A percentile compares a stretch with the other conserved stretches of the same genome.
Conservation (phyloP, 1,139 yeast species). For the Pichia sp. region DNA sequence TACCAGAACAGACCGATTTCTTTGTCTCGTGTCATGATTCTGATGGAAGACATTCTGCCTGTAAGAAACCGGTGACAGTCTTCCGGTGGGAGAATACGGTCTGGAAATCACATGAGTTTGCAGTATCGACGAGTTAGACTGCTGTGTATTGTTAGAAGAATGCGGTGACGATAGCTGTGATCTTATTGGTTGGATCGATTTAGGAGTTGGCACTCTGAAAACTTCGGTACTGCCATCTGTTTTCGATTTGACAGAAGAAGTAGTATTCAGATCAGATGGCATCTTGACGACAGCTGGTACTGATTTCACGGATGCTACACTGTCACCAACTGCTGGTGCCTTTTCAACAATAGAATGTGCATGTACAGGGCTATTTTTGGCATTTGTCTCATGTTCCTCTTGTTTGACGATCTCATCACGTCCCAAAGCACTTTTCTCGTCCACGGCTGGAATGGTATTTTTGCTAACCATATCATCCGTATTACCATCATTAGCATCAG, state of each 20-base stretch:
- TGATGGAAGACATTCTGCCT: constrained; percentile 9
- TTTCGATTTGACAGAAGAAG: too few species aligned
- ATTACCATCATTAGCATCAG: background rate
- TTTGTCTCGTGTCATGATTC: constrained; percentile 16
- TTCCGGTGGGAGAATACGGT: constrained; percentile 5
- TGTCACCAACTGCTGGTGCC: too few species aligned
- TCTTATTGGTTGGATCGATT: background rate
- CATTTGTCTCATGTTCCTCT: background rate
- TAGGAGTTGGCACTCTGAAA: constrained; percentile 3
- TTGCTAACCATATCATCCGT: too few species aligned
- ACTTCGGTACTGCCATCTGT: background rate
- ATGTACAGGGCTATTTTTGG: too few species aligned
- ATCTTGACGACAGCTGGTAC: too few species aligned
- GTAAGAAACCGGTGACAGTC: constrained; percentile 9
- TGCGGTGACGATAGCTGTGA: too few species aligned
- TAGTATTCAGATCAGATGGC: too few species aligned
- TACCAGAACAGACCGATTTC: constrained; percentile 29
- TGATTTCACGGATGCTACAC: too few species aligned
- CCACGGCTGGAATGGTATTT: background rate
- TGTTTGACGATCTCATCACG: background rate
- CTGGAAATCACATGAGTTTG: background rate
- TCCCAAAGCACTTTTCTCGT: too few species aligned
- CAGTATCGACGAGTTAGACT: background rate
- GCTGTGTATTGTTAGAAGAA: too few species aligned
- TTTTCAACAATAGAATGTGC: too few species aligned